Percentiles rank a stretch among this genome's conserved stretches.
phyloP scores from a whole-genome alignment of 306 rosid genomes.

The Cucurbita moschata region DNA sequence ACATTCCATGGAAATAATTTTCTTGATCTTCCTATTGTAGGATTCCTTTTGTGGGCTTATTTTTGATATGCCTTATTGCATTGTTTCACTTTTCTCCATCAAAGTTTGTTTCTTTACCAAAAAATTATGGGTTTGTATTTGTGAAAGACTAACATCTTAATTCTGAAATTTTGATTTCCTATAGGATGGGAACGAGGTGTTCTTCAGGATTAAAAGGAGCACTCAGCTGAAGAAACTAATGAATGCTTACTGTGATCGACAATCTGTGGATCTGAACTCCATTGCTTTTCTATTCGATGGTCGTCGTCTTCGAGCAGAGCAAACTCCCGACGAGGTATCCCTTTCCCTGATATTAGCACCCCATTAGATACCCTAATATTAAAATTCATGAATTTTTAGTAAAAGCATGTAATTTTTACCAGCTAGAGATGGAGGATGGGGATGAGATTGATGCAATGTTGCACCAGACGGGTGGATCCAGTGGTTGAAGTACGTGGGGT shows the following conservation, averaged over 20 bases:
- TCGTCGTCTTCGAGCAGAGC: conserved; percentile 47
- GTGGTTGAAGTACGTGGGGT: not conserved
- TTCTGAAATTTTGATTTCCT: not conserved
- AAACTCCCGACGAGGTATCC: conserved; percentile 64
- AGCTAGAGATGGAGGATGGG: conserved; percentile 67
- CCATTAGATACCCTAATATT: not conserved
- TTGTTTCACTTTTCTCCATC: not conserved
- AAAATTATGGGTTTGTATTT: not conserved
- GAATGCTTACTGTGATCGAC: conserved; percentile 65
- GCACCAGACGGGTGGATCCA: conserved; percentile 54
- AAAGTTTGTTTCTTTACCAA: not conserved
- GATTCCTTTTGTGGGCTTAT: not conserved
- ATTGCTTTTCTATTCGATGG: conserved; percentile 58
- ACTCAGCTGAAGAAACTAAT: conserved; percentile 66
- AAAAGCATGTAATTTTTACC: not conserved
- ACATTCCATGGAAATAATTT: not conserved
- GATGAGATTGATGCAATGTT: conserved; percentile 65
- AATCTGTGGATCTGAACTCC: conserved; percentile 37
- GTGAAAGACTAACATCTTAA: not conserved
- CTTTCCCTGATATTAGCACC: not conserved
- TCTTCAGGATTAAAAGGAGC: conserved; percentile 53
- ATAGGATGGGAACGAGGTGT: conserved; percentile 52
- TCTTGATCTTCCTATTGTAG: not conserved
- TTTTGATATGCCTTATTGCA: not conserved
- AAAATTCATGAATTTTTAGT: not conserved